phyloP scores from a whole-genome alignment of 176 grass and related monocot genomes.

The Saccharum officinarum region DNA sequence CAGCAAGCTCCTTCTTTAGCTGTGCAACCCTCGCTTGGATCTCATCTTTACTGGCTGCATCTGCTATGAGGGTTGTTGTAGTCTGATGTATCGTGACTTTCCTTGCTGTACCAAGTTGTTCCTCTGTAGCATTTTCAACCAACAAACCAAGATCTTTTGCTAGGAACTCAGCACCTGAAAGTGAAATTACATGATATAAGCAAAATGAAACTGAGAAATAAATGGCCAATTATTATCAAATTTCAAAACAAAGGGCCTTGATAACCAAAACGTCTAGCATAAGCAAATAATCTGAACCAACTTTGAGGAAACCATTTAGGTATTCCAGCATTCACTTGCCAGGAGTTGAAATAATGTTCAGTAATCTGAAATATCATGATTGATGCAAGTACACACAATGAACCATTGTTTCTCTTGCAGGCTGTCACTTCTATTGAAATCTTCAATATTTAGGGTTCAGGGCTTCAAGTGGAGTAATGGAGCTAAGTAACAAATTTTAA shows the following conservation, averaged over 20 bases:
- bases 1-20: slow-evolving; percentile 60
- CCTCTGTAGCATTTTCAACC: slow-evolving; percentile 53
- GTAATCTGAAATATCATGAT: neutral
- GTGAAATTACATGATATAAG: slow-evolving; percentile 2
- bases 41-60: slow-evolving; percentile 62
- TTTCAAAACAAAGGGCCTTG: neutral
- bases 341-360: slow-evolving; percentile 6
- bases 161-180: slow-evolving; percentile 54
- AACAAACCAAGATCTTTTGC: slow-evolving; percentile 62
- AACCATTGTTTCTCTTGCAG: neutral
- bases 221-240: neutral
- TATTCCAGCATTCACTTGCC: neutral
- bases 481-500: neutral
- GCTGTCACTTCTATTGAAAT: neutral
- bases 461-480: neutral
- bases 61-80: slow-evolving; percentile 63
- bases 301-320: neutral
- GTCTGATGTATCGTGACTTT: slow-evolving; percentile 57
- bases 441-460: neutral
- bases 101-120: slow-evolving; percentile 62
- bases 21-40: slow-evolving; percentile 62
- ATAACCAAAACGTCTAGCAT: neutral
- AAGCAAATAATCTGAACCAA: neutral
- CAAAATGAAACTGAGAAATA: neutral
- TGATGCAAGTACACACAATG: neutral